Percentiles rank a stretch among this genome's conserved stretches.
These are phyloP conservation scores for Hanseniaspora uvarum DNA, from an alignment of 1,139 yeast species.

Conservation along the genomic window DNA sequence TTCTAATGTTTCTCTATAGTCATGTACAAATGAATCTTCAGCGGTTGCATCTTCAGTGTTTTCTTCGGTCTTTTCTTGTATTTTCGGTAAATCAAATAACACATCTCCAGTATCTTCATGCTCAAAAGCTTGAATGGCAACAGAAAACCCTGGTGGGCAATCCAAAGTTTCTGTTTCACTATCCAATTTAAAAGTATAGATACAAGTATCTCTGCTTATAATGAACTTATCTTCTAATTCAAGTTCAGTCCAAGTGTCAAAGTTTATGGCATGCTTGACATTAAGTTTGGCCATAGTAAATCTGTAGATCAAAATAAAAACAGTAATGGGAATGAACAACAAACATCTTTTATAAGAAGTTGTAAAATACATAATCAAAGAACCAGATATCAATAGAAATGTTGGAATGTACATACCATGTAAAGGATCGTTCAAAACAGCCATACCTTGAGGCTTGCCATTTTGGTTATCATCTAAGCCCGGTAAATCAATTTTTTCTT, in stretches of 20 bases:
- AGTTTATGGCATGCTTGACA: slow-evolving; percentile 38
- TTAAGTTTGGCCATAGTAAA: slow-evolving; percentile 39
- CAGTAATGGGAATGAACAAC: slow-evolving; percentile 31
- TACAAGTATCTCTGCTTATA: slow-evolving; percentile 57
- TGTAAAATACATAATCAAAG: slow-evolving; percentile 41
- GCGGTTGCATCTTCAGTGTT: not conserved
- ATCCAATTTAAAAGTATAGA: slow-evolving; percentile 57
- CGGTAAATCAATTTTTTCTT: slow-evolving; percentile 8
- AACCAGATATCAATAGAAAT: slow-evolving; percentile 51
- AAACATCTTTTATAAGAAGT: slow-evolving; percentile 36
- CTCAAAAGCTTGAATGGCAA: slow-evolving; percentile 41
- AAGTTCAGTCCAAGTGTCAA: slow-evolving; percentile 49
- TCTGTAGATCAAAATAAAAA: slow-evolving; percentile 38
- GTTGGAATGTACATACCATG: slow-evolving; percentile 67
- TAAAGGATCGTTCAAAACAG: slow-evolving; percentile 47
- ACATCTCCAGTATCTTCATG: slow-evolving; percentile 15
- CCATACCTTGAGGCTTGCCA: slow-evolving; percentile 9
- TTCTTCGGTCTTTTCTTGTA: slow-evolving; percentile 33
- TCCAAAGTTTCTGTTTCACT: slow-evolving; percentile 52
- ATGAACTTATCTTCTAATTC: slow-evolving; percentile 65
- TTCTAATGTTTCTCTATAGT: slow-evolving; percentile 2
- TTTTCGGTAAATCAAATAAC: slow-evolving; percentile 12
- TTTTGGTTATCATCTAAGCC: not conserved
- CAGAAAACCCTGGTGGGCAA: slow-evolving; percentile 65
- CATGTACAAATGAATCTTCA: slow-evolving; percentile 4